A percentile compares a stretch with the other conserved stretches of the same genome.
phyloP scores from a whole-genome alignment of 768 basidiomycete genomes.

The Mycena chlorophos region DNA sequence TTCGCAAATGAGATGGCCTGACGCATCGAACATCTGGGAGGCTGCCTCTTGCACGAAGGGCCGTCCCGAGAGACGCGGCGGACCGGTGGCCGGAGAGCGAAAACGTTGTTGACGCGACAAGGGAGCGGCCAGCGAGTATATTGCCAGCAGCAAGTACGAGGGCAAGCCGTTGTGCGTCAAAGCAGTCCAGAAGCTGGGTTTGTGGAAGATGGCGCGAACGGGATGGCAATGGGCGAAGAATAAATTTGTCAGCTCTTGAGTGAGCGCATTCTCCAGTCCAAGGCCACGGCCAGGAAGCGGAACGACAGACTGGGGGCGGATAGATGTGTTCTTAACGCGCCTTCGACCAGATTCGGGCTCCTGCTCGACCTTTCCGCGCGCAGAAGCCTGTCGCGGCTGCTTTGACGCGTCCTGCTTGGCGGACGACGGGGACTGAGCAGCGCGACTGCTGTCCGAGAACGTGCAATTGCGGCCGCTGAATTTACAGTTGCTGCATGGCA shows the following conservation, averaged over 20 bases:
- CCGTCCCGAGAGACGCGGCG: slow-evolving; percentile 39
- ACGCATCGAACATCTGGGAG: slow-evolving; percentile 69
- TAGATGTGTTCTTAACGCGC: slow-evolving; percentile 46
- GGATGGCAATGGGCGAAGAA: slow-evolving; percentile 85
- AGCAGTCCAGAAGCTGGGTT: slow-evolving; percentile 69
- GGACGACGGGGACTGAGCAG: too few relatives aligned
- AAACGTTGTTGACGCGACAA: slow-evolving; percentile 66
- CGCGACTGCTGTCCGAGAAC: too few relatives aligned
- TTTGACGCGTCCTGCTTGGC: slow-evolving; percentile 43
- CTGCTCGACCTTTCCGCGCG: slow-evolving; percentile 20
- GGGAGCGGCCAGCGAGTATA: slow-evolving; percentile 79
- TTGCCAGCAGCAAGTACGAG: slow-evolving; percentile 65
- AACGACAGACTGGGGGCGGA: too few relatives aligned
- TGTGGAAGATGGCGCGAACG: slow-evolving; percentile 73
- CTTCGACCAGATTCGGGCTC: slow-evolving; percentile 49
- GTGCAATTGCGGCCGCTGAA: slow-evolving; percentile 74
- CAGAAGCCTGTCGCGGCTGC: slow-evolving; percentile 10
- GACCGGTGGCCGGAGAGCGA: slow-evolving; percentile 47
- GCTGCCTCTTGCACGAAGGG: slow-evolving; percentile 55
- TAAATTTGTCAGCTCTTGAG: slow-evolving; percentile 73
- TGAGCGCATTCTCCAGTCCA: slow-evolving; percentile 62
- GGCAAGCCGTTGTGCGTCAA: slow-evolving; percentile 71
- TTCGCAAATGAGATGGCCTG: slow-evolving; percentile 61
- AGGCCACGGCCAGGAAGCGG: slow-evolving; percentile 38
- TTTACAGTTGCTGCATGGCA: slow-evolving; percentile 81